Evolutionary conservation across 2,329 filamentous ascomycete genomes (phyloP), one percentile per base, ranked within the genome.

Genomic region (Elsinoe ampelina): DNA sequence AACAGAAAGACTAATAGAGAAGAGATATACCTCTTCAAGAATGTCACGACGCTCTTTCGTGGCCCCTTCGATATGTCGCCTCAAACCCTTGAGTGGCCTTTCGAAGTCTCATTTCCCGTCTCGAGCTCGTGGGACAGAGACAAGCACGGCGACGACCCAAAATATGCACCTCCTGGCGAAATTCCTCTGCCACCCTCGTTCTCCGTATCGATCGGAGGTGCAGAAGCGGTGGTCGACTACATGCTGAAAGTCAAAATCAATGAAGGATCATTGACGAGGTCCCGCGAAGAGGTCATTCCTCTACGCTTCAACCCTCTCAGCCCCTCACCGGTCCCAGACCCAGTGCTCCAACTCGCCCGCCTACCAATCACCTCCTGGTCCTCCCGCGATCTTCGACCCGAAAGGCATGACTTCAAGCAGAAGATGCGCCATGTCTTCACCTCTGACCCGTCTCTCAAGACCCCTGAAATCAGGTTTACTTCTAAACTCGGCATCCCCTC

Each of bases 351-450:
- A 15, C 48, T 52, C 7, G 48, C 32, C 5, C 17, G 15, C 11
- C 19, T 56, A 17, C n/a, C 12, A 6, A 11, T 22, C 13, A 19
- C 22, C 7, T 19, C 22, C 13, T 45, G 39, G 39, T 48, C 39
- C 19, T 34, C 20, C 17, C 39, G 41, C 26, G 42, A 48, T 1
- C 54, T 56, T 5, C 39, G 54, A 17, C 19, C 19, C 2, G 42
- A 32, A 2, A 32, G 39, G 30, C 54, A 56, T 26, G 42, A 22
- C 22, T 38, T 48, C 22, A 56, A 56, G 15, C 54, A 56, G 26
- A 56, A 56, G 41, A 45, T 56, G 32, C 32, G 32, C 12, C 54
- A 56, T 41, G 54, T 45, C 30, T 56, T 56, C 54, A 48, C 54
- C 22, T 56, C 54, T 2, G 54, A 56, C 36, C 39, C 54, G 1